Base-by-base conservation (phyloP, 2,329 filamentous ascomycete species). In the Lachnellula hyalina region DNA sequence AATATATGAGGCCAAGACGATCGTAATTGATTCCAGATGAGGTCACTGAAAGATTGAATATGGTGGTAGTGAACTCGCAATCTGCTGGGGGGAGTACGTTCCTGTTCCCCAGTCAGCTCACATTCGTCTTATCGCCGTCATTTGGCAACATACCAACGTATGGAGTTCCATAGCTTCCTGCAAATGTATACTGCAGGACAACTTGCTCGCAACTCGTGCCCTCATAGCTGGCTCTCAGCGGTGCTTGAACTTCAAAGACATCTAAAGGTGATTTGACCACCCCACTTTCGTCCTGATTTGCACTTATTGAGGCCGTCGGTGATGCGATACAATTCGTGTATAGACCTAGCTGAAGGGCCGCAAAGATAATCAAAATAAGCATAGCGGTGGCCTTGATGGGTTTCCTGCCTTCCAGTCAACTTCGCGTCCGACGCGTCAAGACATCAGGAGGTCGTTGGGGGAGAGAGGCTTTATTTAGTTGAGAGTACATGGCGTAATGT, bases 151-250 rank as follows among this genome's bases (percentile, higher is more conserved):
- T 72, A 83, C 85, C 85, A 60, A 90, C 75, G 66, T 83, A 91
- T 1, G 87, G 87, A 35, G 77, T 68, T 9, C 83, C 84, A 67
- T 90, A 90, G 59, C 85, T 90, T 58, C 74, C 80, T 14, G 74
- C 85, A 73, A 92, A 91, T 1, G 79, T 77, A 70, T 90, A 78
- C 40, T 63, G 53, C n/a, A 64, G 12, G 17, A 64, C 53, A 7
- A 62, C 53, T 41, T 63, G 58, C 15, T 59, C 40, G 38, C 62
- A 63, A 44, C 42, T 54, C 0, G 57, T 46, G 19, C 49, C 58
- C 19, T 54, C 55, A 54, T 63, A 64, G 23, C 44, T 59, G 12
- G 49, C 47, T 44, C 62, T 56, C 34, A 64, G n/a, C 8, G 62
- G 62, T 15, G 61, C 58, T 55, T 63, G 46, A 4, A 63, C 53